Conservation (phyloP, 208 protist genomes). For the Wallacemonas rigidus region DNA sequence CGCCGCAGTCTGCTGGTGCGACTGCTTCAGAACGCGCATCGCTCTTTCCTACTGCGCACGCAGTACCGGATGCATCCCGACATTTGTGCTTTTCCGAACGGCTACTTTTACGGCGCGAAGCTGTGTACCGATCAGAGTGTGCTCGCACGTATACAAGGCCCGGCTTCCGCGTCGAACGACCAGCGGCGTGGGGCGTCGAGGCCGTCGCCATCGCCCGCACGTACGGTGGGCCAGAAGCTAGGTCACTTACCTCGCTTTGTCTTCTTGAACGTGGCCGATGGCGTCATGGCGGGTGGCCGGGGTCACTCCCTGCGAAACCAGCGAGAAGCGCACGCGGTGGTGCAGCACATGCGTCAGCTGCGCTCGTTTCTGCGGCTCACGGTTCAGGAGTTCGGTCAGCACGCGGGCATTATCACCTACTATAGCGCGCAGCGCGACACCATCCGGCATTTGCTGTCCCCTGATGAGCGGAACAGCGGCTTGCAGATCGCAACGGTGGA, state of each 20-base stretch:
- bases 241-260: slow-evolving; percentile 48
- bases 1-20: slow-evolving; percentile 73
- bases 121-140: slow-evolving; percentile 57
- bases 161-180: neutral
- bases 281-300: slow-evolving; percentile 50
- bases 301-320: slow-evolving; percentile 47
- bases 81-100: slow-evolving; percentile 85
- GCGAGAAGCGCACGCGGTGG: slow-evolving; percentile 58
- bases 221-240: slow-evolving; percentile 22
- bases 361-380: slow-evolving; percentile 50
- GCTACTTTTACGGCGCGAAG: slow-evolving; percentile 73
- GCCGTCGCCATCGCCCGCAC: neutral
- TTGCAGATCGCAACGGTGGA: slow-evolving; percentile 91
- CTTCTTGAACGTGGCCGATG: slow-evolving; percentile 66
- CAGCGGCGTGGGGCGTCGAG: neutral
- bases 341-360: slow-evolving; percentile 73
- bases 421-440: slow-evolving; percentile 71
- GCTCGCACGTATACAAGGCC: slow-evolving; percentile 15
- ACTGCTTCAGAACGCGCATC: slow-evolving; percentile 60
- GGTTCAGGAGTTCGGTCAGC: slow-evolving; percentile 48
- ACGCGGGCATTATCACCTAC: slow-evolving; percentile 84
- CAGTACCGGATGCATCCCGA: slow-evolving; percentile 93
- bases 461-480: slow-evolving; percentile 53
- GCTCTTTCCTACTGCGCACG: slow-evolving; percentile 66
- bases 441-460: slow-evolving; percentile 44